These are phyloP conservation scores for Cephalotrichum gorgonifer DNA, from an alignment of 2,329 filamentous ascomycete genomes.

Conservation along the genomic window DNA sequence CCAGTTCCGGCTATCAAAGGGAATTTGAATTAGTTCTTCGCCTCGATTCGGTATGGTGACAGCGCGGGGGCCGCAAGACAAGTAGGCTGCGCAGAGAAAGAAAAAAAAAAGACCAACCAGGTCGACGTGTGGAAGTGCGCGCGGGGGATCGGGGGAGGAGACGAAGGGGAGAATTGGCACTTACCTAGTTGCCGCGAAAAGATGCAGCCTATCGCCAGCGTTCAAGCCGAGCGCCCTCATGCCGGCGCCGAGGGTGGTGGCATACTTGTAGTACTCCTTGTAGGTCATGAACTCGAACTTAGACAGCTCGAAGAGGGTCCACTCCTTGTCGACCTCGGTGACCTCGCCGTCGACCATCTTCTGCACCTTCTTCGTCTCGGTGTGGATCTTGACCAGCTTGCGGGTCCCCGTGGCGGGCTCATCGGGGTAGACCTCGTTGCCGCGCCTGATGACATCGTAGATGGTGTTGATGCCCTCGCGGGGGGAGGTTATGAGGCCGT, in stretches of 20 bases:
- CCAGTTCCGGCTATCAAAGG: constrained; percentile 58
- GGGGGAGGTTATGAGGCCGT: constrained; percentile 57
- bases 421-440: constrained; percentile 52
- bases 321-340: constrained; percentile 77
- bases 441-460: constrained; percentile 66
- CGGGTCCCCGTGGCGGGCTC: constrained; percentile 60
- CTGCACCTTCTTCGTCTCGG: constrained; percentile 80
- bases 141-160: not conserved
- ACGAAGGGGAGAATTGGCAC: constrained; percentile 14
- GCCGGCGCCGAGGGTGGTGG: constrained; percentile 60
- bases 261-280: constrained; percentile 63
- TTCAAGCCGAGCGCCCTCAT: constrained; percentile 64
- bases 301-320: constrained; percentile 81
- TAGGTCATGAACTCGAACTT: constrained; percentile 69
- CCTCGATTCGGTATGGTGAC: too few relatives aligned
- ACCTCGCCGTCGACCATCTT: constrained; percentile 77
- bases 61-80: too few relatives aligned
- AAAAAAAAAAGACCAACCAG: too few relatives aligned
- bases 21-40: constrained; percentile 9
- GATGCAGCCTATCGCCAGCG: constrained; percentile 59
- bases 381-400: constrained; percentile 65
- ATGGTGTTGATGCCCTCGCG: constrained; percentile 63
- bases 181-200: constrained; percentile 76
- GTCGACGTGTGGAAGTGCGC: too few relatives aligned
- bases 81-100: too few relatives aligned